Evolutionary conservation across 495 filamentous ascomycete species (phyloP).

Genomic region (Friedmanniomyces endolithicus): DNA sequence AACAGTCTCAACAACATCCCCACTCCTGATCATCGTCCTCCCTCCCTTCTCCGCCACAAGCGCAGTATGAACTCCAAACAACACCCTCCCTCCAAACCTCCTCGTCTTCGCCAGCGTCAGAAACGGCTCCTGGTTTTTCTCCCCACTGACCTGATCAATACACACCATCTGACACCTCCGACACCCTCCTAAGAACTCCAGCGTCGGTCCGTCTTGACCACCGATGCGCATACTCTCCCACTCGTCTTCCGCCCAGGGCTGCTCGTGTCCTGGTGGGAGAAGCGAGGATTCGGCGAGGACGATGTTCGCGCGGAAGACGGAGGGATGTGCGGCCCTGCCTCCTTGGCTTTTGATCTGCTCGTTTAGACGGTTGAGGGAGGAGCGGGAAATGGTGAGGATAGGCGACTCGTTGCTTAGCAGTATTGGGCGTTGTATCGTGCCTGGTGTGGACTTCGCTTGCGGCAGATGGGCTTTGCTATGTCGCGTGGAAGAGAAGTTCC

Average conservation of each 20-base stretch:
- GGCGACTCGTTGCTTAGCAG: slow-evolving; percentile 85
- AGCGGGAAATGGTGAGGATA: slow-evolving; percentile 68
- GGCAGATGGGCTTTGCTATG: slow-evolving; percentile 54
- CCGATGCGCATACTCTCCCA: slow-evolving; percentile 43
- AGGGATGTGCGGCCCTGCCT: slow-evolving; percentile 47
- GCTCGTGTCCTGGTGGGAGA: slow-evolving; percentile 30
- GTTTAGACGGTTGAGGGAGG: slow-evolving; percentile 69
- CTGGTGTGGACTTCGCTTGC: slow-evolving; percentile 28
- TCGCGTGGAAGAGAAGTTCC: slow-evolving; percentile 42
- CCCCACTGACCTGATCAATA: slow-evolving; percentile 70
- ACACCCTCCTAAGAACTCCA: slow-evolving; percentile 67
- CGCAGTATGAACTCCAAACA: slow-evolving; percentile 67
- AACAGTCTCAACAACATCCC: slow-evolving; percentile 19
- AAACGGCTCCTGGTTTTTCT: slow-evolving; percentile 72
- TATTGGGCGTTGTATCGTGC: slow-evolving; percentile 43
- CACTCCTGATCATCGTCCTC: slow-evolving; percentile 44
- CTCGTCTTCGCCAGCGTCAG: slow-evolving; percentile 77
- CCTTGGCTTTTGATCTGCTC: slow-evolving; percentile 47
- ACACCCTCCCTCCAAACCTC: slow-evolving; percentile 65
- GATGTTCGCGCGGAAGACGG: slow-evolving; percentile 77
- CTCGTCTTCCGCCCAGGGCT: slow-evolving; percentile 48
- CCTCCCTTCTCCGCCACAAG: slow-evolving; percentile 15
- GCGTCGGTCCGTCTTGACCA: slow-evolving; percentile 25
- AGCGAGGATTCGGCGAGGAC: slow-evolving; percentile 41
- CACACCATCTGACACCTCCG: slow-evolving; percentile 93